Base-by-base conservation (phyloP, 768 basidiomycete genomes). In the Tricholoma matsutake region DNA sequence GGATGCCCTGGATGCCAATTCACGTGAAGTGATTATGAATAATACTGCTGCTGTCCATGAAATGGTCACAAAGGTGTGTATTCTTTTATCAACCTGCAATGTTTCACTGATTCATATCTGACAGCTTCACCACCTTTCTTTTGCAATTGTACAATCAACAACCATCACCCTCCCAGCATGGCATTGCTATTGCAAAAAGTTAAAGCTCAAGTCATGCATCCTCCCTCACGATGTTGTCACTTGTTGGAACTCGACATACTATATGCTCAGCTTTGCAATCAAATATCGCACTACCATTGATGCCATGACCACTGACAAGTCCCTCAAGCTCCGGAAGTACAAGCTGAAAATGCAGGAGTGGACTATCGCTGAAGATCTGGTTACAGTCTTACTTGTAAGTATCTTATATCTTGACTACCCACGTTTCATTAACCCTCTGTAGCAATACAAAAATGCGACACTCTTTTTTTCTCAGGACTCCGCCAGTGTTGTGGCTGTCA, bases 361-460 rank as follows among this genome's bases (percentile, higher is more conserved):
- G 75, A 75, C 14, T 1, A 56, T 75, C 3, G 47, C 70, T 0
- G 49, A 56, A n/a, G 65, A 76, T 35, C 56, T 78, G 4, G 29
- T 53, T 0, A 58, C 64, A 10, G 54, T 69, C 14, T 62, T 74
- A 4, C 64, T 67, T 59, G 68, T 74, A 61, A 8, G 66, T 66
- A 29, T 52, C 14, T 8, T 11, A 34, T 11, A 34, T 35, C 11
- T 1, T 13, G 1, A 35, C 35, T 13, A 4, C 10, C 35, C 10
- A n/a, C n/a, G n/a, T n/a, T n/a, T n/a, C n/a, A n/a, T n/a, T n/a
- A n/a, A 4, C 10, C 35, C 10, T 35, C 10, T 37, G 45, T n/a
- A 76, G 73, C 60, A 68, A n/a, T 64, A 73, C 54, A 75, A 76
- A 55, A 67, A 75, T n/a, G 65, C 69, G 0, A 76, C 65, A 1